Evolutionary conservation across 345 rosid species (phyloP).

Genomic region (Hypericum androsaemum): DNA sequence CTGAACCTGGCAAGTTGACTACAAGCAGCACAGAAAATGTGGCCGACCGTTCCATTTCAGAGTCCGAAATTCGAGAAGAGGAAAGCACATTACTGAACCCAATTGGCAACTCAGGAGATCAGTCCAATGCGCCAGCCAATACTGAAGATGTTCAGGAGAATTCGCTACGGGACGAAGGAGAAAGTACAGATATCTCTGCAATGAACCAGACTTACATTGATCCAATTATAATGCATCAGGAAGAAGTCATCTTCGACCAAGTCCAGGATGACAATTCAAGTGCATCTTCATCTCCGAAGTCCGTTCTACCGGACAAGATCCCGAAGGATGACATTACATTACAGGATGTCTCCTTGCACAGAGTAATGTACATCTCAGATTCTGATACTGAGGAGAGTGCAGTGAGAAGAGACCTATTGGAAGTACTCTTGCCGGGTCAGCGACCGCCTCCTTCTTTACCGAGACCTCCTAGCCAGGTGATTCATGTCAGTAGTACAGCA

Average conservation of each 20-base stretch:
- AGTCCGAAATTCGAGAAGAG: too few species aligned
- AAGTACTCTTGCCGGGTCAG: constrained; percentile 11
- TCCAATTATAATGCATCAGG: constrained; percentile 9
- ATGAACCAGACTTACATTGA: constrained; percentile 13
- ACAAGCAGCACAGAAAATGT: constrained; percentile 5
- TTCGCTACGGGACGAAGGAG: constrained; percentile 8
- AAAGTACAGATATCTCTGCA: constrained; percentile 19
- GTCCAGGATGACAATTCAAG: constrained; percentile 14
- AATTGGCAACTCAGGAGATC: neutral
- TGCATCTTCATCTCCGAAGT: constrained; percentile 36
- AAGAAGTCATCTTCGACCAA: constrained; percentile 14
- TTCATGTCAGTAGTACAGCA: constrained; percentile 18
- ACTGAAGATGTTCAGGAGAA: neutral
- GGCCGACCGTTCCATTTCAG: neutral
- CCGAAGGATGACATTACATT: constrained; percentile 11
- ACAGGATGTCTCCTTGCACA: constrained; percentile 17
- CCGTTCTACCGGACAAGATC: constrained; percentile 29
- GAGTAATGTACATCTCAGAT: constrained; percentile 12
- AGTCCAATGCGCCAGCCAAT: constrained; percentile 6
- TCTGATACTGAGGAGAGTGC: constrained; percentile 13
- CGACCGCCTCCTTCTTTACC: constrained; percentile 10
- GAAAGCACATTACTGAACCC: too few species aligned
- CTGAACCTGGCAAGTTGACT: neutral
- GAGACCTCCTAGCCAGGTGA: constrained; percentile 13
- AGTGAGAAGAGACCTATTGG: constrained; percentile 9